Conservation (phyloP, 805 yeast genomes). For the Starmerella apicola region DNA sequence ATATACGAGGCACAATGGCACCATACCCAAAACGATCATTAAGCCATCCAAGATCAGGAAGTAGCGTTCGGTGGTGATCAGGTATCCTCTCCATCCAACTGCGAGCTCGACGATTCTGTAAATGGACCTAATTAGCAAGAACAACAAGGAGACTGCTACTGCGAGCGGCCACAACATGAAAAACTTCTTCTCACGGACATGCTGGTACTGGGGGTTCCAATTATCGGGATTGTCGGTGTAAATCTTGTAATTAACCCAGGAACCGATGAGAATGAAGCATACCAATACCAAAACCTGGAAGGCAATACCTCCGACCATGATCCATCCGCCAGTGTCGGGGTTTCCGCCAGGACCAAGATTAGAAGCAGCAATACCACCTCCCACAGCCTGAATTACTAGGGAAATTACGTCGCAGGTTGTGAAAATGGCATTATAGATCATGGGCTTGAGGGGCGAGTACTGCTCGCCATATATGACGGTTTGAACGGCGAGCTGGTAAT, state of each 20-base stretch:
- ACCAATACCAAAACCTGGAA: slow-evolving; percentile 64
- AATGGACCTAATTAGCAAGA: slow-evolving; percentile 53
- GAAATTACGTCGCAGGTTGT: slow-evolving; percentile 54
- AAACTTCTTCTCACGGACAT: slow-evolving; percentile 15
- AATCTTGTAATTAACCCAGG: slow-evolving; percentile 28
- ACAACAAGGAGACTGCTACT: slow-evolving; percentile 32
- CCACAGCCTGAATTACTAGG: slow-evolving; percentile 55
- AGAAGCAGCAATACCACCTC: slow-evolving; percentile 44
- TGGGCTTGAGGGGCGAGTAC: slow-evolving; percentile 42
- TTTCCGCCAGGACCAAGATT: slow-evolving; percentile 33
- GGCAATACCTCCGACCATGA: slow-evolving; percentile 69
- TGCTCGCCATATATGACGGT: slow-evolving; percentile 47
- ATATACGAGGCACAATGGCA: slow-evolving; percentile 41
- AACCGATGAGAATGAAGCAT: slow-evolving; percentile 41
- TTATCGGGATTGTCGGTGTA: slow-evolving; percentile 2
- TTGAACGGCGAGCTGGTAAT: slow-evolving; percentile 56
- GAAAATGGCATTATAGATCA: slow-evolving; percentile 51
- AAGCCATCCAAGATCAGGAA: slow-evolving; percentile 50
- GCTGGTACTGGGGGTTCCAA: slow-evolving; percentile 16
- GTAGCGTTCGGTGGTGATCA: slow-evolving; percentile 49
- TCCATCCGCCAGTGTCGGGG: slow-evolving; percentile 40
- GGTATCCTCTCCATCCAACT: slow-evolving; percentile 57
- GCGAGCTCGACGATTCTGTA: slow-evolving; percentile 63
- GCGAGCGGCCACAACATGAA: slow-evolving; percentile 23
- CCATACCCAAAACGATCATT: slow-evolving; percentile 42